These are phyloP conservation scores for Lathyrus aphaca DNA, from an alignment of 306 rosid genomes.

Conservation along the genomic window DNA sequence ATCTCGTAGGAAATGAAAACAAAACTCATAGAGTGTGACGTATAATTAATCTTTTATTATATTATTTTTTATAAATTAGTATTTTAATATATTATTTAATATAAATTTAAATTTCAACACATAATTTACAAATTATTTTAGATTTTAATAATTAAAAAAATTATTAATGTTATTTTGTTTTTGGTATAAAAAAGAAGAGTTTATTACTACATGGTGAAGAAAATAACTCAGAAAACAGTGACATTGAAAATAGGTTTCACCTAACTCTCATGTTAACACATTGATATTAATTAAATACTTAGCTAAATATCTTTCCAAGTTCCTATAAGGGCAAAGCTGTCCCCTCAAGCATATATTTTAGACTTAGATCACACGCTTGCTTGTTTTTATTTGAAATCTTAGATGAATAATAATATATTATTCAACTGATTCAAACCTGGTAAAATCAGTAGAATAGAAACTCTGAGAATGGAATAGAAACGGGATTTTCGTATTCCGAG, in stretches of 20 bases:
- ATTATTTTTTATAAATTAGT: too few relatives aligned
- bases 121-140: too few relatives aligned
- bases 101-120: too few relatives aligned
- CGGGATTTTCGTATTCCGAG: constrained; percentile 88
- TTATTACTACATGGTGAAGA: background rate
- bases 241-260: constrained; percentile 15
- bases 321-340: constrained; percentile 48
- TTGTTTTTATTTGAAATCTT: constrained; percentile 45
- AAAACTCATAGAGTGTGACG: too few relatives aligned
- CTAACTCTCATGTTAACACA: constrained; percentile 29
- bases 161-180: too few relatives aligned
- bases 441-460: constrained; percentile 97
- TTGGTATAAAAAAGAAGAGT: too few relatives aligned
- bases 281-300: constrained; percentile 15
- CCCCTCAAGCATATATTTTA: constrained; percentile 45
- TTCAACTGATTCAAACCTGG: constrained; percentile 53
- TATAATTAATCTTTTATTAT: too few relatives aligned
- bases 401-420: background rate
- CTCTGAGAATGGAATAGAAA: constrained; percentile 99
- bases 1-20: too few relatives aligned
- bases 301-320: constrained; percentile 13
- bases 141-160: too few relatives aligned
- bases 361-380: constrained; percentile 53
- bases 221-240: background rate
- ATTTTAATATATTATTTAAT: too few relatives aligned